These are phyloP conservation scores for Penicillium ucsense DNA, from an alignment of 495 filamentous ascomycete genomes.

Conservation along the genomic window DNA sequence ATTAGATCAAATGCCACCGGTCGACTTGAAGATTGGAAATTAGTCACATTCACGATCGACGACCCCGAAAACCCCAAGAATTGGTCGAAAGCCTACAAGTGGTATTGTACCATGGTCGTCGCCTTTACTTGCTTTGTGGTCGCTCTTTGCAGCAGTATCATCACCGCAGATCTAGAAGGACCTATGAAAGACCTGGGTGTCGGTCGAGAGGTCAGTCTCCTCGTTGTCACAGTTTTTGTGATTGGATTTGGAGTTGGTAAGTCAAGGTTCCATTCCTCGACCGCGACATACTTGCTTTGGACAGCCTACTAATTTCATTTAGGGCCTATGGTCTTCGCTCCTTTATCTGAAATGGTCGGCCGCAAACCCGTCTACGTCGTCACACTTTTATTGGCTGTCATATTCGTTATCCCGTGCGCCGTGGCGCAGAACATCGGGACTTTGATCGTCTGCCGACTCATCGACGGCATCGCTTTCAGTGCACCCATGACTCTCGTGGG, in stretches of 20 bases:
- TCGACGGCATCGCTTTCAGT: slow-evolving; percentile 74
- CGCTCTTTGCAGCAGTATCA: slow-evolving; percentile 53
- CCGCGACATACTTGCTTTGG: too few species aligned
- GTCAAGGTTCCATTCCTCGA: slow-evolving; percentile 1
- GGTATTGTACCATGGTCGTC: slow-evolving; percentile 54
- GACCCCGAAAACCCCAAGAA: slow-evolving; percentile 54
- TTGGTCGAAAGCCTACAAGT: slow-evolving; percentile 50
- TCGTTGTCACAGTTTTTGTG: slow-evolving; percentile 65
- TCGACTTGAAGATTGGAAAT: slow-evolving; percentile 49
- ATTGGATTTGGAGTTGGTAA: slow-evolving; percentile 68
- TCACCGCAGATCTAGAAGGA: slow-evolving; percentile 58
- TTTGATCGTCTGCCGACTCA: slow-evolving; percentile 59
- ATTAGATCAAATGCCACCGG: slow-evolving; percentile 43
- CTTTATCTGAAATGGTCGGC: slow-evolving; percentile 63
- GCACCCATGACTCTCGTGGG: slow-evolving; percentile 79
- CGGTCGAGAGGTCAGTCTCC: slow-evolving; percentile 53
- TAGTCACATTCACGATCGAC: slow-evolving; percentile 60
- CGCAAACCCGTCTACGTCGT: slow-evolving; percentile 52
- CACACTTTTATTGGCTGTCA: slow-evolving; percentile 51
- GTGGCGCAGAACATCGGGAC: slow-evolving; percentile 65
- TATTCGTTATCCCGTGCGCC: slow-evolving; percentile 72
- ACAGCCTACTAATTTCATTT: slow-evolving; percentile 7
- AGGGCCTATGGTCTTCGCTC: slow-evolving; percentile 75
- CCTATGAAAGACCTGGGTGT: slow-evolving; percentile 52
- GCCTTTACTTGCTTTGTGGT: slow-evolving; percentile 54